Evolutionary conservation across 176 grass and related monocot species (phyloP).

Genomic region (Metroxylon sagu): DNA sequence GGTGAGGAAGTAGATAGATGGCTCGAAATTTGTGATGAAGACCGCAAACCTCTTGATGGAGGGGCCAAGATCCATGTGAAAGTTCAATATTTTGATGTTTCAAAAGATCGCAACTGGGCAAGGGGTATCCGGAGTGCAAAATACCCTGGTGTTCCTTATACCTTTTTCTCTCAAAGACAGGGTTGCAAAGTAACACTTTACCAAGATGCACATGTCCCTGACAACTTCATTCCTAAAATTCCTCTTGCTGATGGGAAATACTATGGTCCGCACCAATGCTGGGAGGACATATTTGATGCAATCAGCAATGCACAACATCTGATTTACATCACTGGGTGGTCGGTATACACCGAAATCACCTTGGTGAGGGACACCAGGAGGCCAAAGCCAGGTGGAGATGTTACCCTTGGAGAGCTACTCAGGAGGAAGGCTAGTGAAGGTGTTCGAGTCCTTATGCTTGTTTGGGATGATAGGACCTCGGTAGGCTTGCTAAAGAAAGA

Average conservation of each 20-base stretch:
- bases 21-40: conserved; percentile 28
- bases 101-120: conserved; percentile 11
- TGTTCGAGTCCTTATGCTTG: conserved; percentile 19
- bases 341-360: conserved; percentile 11
- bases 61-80: conserved; percentile 21
- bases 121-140: conserved; percentile 9
- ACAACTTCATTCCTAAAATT: conserved; percentile 17
- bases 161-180: conserved; percentile 14
- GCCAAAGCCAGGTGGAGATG: conserved; percentile 15
- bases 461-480: conserved; percentile 21
- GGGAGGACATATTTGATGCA: conserved; percentile 22
- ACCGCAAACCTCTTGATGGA: conserved; percentile 17
- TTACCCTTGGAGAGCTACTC: conserved; percentile 13
- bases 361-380: conserved; percentile 11
- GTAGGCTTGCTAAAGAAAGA: conserved; percentile 19
- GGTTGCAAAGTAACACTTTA: conserved; percentile 15
- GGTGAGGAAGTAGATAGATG: conserved; percentile 31
- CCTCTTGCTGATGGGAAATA: conserved; percentile 13
- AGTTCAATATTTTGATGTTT: conserved; percentile 11
- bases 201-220: conserved; percentile 17
- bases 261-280: conserved; percentile 8
- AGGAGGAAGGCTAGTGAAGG: conserved; percentile 17
- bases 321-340: conserved; percentile 22
- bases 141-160: conserved; percentile 23
- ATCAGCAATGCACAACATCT: conserved; percentile 18